Evolutionary conservation across 2,329 filamentous ascomycete genomes (phyloP), one percentile per base, ranked within the genome.

Genomic region (Pezicula rhizophila): DNA sequence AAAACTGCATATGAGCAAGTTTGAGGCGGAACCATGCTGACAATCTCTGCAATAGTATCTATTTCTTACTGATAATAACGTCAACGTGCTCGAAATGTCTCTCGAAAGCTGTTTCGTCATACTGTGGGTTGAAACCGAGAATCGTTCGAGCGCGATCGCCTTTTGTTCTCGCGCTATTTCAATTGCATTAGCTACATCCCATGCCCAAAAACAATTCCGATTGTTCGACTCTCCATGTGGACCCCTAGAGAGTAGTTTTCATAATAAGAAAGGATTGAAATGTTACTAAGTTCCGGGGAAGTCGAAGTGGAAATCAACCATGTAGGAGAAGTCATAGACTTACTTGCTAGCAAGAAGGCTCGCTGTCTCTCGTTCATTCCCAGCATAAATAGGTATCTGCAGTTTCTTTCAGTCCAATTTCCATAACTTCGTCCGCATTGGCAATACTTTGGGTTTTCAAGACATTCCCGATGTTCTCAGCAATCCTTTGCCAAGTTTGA

Each of bases 401-500:
- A 26, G 48, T 64, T 23, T 69, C 65, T 8, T 63, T 45, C 15
- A 71, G 50, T 1, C 49, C 45, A 11, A 68, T 48, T 12, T 52
- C 53, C 14, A 57, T 53, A 2, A 68, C 57, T 14, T 61, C 48
- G 1, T 51, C 50, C 3, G 62, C 61, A 26, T 60, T 48, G 34
- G 74, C 50, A 8, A 51, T 52, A 1, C 67, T 67, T 2, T 64
- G 52, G 20, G 57, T 57, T 10, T 58, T 52, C 2, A 64, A 65
- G 2, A 61, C 64, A 2, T 64, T 59, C 0, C 64, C 70, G 5
- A 73, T 61, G 2, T 57, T 52, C 33, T 67, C 54, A 1, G 67
- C 63, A 4, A 74, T 50, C 5, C 69, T 64, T 10, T 52, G 56
- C 71, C 72, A 76, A 1, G 60, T 62, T 52, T 70, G 64, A 3